Evolutionary conservation across 1,284 basidiomycete species (phyloP), one percentile per base, ranked within the genome.

Genomic region (Melanopsichium pennsylvanicum): DNA sequence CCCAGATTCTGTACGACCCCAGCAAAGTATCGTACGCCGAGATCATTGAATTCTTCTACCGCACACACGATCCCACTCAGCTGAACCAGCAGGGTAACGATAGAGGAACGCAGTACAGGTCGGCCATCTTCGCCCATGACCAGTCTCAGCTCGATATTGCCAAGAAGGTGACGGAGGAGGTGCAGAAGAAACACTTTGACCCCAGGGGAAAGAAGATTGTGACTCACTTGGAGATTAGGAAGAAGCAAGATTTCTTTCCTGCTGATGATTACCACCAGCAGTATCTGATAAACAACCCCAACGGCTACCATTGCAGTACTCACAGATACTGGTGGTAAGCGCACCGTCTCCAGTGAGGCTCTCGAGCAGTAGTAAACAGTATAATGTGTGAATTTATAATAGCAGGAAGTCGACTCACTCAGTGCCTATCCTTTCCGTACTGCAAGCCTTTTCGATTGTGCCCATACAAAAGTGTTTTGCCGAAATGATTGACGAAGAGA

Each of bases 21-120:
- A 34, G 82, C 27, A 83, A 89, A 32, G 88, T 95, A 15, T 85
- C 85, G 21, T 96, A 94, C 71, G 90, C 84, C 18, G 89, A 93
- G 79, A 86, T 96, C 39, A 90, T 93, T 38, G 89, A 81, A 58
- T 77, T 76, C 55, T 74, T 74, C 61, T 78, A 81, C 61, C 87
- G 94, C 39, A 94, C 91, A 0, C 95, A 98, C 80, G 93, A 97
- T 76, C 92, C 95, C 2, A 96, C 93, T 21, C 91, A 79, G 51
- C 49, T 76, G 37, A 77, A 82, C 54, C 62, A 66, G 32, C 82
- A 83, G 66, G 82, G 82, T 23, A 73, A 74, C 27, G 82, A 83
- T 57, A 59, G 72, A 18, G 81, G 82, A 16, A 76, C 80, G 7
- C 80, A 97, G 82, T 97, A 97, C 83, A 90, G 95, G 47, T 93